These are phyloP conservation scores for Yamadazyma nakazawae DNA, from an alignment of 805 yeast genomes.

Conservation along the genomic window DNA sequence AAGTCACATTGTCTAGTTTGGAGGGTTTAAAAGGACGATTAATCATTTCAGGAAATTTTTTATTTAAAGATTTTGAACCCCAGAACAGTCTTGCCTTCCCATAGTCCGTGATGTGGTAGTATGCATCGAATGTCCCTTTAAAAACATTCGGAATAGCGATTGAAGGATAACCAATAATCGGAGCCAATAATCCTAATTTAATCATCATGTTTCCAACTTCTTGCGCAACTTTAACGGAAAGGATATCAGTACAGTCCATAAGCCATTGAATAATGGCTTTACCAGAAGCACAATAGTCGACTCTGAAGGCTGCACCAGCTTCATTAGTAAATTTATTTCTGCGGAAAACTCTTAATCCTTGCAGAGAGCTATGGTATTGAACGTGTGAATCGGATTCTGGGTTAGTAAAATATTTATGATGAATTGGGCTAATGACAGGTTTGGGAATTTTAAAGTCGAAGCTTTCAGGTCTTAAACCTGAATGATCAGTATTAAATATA, in stretches of 20 bases:
- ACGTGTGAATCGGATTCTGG: constrained; percentile 82
- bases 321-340: constrained; percentile 26
- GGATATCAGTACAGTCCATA: constrained; percentile 80
- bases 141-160: not conserved
- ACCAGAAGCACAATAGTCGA: constrained; percentile 60
- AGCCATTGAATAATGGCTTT: constrained; percentile 84
- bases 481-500: constrained; percentile 1
- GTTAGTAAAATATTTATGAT: constrained; percentile 76
- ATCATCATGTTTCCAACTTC: constrained; percentile 51
- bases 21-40: not conserved
- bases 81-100: constrained; percentile 7
- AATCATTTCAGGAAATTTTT: not conserved
- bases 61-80: not conserved
- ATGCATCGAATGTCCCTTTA: constrained; percentile 1
- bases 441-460: not conserved
- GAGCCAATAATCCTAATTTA: not conserved
- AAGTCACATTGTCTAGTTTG: not conserved
- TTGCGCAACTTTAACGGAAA: constrained; percentile 50
- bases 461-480: not conserved
- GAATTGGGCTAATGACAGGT: constrained; percentile 52
- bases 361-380: constrained; percentile 69
- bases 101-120: constrained; percentile 6
- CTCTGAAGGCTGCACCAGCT: constrained; percentile 5
- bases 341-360: constrained; percentile 62
- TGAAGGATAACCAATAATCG: constrained; percentile 4